Evolutionary conservation across 208 protist species (phyloP).

Genomic region (Trypanosoma boissoni): DNA sequence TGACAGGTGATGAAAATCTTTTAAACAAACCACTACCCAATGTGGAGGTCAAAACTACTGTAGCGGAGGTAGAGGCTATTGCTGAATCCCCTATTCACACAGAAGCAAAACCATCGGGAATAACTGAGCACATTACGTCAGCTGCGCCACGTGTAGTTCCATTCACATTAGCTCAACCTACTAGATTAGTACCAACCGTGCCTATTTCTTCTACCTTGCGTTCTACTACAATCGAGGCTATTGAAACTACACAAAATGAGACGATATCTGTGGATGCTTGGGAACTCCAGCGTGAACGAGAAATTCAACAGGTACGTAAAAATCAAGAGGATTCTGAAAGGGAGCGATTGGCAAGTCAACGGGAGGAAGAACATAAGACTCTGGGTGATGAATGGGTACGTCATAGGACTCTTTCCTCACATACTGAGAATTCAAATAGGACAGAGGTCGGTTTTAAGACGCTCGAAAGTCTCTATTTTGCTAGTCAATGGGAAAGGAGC

Average conservation of each 20-base stretch:
- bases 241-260: conserved; percentile 6
- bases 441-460: neutral
- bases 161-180: too few relatives aligned
- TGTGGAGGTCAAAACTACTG: neutral
- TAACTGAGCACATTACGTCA: neutral
- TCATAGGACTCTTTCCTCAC: conserved; percentile 15
- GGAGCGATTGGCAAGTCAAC: conserved; percentile 30
- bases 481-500: conserved; percentile 21
- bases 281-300: conserved; percentile 80
- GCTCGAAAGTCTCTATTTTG: conserved; percentile 26
- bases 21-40: too few relatives aligned
- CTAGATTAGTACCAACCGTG: conserved; percentile 27
- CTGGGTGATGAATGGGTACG: conserved; percentile 68
- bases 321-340: conserved; percentile 61
- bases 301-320: conserved; percentile 64
- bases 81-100: neutral
- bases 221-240: neutral
- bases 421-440: neutral
- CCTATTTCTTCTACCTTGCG: conserved; percentile 10
- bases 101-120: neutral
- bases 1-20: too few relatives aligned
- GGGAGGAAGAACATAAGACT: conserved; percentile 58
- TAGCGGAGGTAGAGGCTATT: neutral
- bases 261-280: conserved; percentile 74
- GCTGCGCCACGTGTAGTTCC: too few relatives aligned